These are phyloP conservation scores for Paxillus ammoniavirescens DNA, from an alignment of 768 basidiomycete genomes.

Conservation along the genomic window DNA sequence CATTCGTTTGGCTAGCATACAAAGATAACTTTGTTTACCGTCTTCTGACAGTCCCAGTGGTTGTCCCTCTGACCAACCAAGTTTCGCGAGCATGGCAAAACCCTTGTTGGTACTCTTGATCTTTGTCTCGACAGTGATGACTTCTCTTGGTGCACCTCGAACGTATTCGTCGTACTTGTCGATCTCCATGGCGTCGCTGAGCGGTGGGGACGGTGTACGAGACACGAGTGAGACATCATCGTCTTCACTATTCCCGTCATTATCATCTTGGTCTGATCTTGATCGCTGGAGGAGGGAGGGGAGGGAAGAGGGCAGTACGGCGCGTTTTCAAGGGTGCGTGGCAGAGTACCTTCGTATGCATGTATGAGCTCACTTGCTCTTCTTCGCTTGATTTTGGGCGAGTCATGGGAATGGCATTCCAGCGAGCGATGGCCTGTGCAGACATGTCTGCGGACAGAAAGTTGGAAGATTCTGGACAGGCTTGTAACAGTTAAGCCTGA, in stretches of 20 bases:
- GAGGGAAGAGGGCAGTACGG: constrained; percentile 56
- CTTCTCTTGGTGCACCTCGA: constrained; percentile 50
- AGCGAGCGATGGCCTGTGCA: constrained; percentile 59
- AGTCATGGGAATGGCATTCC: constrained; percentile 66
- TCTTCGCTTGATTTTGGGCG: constrained; percentile 30
- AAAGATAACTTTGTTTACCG: constrained; percentile 41
- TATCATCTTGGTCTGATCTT: constrained; percentile 37
- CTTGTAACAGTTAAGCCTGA: background rate
- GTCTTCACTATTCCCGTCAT: constrained; percentile 50
- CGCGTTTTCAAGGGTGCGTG: constrained; percentile 40
- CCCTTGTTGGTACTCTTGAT: constrained; percentile 80
- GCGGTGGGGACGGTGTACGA: constrained; percentile 69
- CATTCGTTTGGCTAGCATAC: background rate
- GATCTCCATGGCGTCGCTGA: constrained; percentile 49
- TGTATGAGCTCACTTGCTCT: constrained; percentile 22
- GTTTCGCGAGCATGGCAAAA: constrained; percentile 74
- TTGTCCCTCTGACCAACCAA: constrained; percentile 82
- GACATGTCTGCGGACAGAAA: constrained; percentile 46
- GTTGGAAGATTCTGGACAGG: background rate
- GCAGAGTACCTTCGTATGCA: constrained; percentile 68
- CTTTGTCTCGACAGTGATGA: constrained; percentile 79
- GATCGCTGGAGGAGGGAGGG: constrained; percentile 59
- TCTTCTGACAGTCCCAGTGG: constrained; percentile 74
- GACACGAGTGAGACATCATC: constrained; percentile 75
- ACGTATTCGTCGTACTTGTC: constrained; percentile 70